phyloP scores from a whole-genome alignment of 2,329 filamentous ascomycete species.

The Aspergillus neoniger region DNA sequence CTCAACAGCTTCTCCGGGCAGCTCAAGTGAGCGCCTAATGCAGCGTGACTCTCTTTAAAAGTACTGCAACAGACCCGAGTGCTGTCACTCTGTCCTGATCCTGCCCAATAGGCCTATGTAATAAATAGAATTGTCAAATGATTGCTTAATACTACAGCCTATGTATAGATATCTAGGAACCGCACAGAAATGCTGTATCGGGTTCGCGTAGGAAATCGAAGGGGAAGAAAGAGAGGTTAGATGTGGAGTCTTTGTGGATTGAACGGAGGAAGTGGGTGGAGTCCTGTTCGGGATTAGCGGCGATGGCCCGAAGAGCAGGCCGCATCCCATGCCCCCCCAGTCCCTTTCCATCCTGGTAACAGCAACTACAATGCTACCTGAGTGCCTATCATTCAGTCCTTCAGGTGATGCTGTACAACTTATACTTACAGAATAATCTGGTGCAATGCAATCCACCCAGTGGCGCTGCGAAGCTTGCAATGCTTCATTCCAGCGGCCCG shows the following conservation, averaged over 20 bases:
- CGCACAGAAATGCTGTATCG: too few relatives aligned
- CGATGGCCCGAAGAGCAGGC: background rate
- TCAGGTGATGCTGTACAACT: background rate
- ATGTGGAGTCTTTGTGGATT: too few relatives aligned
- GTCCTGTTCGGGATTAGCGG: background rate
- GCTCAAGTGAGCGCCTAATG: background rate
- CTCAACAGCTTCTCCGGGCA: background rate
- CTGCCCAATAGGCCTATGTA: too few relatives aligned
- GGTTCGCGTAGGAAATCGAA: background rate
- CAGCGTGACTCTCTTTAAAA: too few relatives aligned
- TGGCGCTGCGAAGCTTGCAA: background rate
- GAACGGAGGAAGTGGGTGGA: too few relatives aligned
- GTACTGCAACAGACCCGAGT: too few relatives aligned
- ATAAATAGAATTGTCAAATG: too few relatives aligned
- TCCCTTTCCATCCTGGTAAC: background rate
- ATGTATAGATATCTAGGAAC: too few relatives aligned
- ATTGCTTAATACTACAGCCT: too few relatives aligned
- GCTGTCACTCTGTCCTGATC: too few relatives aligned
- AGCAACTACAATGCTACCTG: background rate
- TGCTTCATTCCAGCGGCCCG: slow-evolving; percentile 3
- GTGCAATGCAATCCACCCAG: background rate
- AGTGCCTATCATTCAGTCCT: too few relatives aligned
- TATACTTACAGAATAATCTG: background rate
- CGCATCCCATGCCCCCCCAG: background rate
- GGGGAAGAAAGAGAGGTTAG: too few relatives aligned